Percentiles rank a stretch among this genome's conserved stretches.
Evolutionary conservation across 305 asterid genomes (phyloP).

Genomic region (Solanum hybrid): DNA sequence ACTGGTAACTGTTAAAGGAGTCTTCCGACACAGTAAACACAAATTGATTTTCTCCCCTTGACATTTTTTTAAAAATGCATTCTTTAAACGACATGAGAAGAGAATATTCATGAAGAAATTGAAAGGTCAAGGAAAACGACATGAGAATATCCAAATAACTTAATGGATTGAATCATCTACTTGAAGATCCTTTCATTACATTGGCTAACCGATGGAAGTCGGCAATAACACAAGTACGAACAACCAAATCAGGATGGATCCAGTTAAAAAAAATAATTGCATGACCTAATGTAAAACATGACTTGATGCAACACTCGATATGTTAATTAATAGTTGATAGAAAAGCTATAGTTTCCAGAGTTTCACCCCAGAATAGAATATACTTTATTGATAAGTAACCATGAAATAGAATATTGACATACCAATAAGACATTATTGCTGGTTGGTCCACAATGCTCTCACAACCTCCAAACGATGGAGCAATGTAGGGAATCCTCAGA

Average conservation of each 20-base stretch:
- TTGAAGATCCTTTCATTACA: not conserved
- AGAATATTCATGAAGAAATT: not conserved
- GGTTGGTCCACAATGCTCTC: constrained; percentile 99
- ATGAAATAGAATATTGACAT: constrained; percentile 6
- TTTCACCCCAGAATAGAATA: not conserved
- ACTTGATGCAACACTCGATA: not conserved
- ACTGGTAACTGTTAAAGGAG: not conserved
- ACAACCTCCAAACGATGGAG: constrained; percentile 96
- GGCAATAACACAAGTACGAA: not conserved
- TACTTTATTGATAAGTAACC: not conserved
- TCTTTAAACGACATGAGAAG: not conserved
- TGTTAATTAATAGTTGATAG: not conserved
- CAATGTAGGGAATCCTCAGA: constrained; percentile 78
- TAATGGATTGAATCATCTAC: not conserved
- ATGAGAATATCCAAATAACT: not conserved
- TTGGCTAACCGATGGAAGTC: too few relatives aligned
- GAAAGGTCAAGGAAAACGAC: not conserved
- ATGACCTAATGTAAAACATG: not conserved
- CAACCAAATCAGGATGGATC: not conserved
- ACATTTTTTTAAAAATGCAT: too few relatives aligned
- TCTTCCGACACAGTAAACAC: not conserved
- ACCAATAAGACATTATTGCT: constrained; percentile 98
- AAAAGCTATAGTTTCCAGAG: not conserved
- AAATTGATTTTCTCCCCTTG: not conserved
- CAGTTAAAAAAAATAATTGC: not conserved